Evolutionary conservation across 2,329 filamentous ascomycete species (phyloP).

Genomic region (Diaporthe sp.): DNA sequence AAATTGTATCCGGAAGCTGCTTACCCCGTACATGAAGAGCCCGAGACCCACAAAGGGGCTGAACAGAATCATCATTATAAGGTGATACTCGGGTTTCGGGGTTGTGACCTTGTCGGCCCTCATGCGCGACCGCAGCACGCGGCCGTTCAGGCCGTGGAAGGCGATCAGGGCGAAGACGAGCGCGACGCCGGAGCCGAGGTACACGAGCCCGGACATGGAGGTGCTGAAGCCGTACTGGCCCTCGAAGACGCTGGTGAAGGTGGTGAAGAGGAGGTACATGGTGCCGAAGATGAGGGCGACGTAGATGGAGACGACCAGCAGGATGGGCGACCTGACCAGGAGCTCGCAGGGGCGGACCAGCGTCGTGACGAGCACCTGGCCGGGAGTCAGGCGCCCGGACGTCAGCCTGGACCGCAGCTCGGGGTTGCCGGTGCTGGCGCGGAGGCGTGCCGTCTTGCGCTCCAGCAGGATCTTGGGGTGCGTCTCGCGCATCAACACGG

Average conservation of each 20-base stretch:
- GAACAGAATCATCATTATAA: constrained; percentile 59
- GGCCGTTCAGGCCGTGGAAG: constrained; percentile 1
- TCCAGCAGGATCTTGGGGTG: constrained; percentile 57
- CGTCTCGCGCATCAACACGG: constrained; percentile 58
- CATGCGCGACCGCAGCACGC: constrained; percentile 18
- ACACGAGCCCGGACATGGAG: constrained; percentile 54
- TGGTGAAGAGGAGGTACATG: constrained; percentile 56
- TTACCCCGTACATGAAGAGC: constrained; percentile 60
- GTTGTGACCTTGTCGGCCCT: not conserved
- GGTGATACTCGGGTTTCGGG: constrained; percentile 56
- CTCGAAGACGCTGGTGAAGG: constrained; percentile 56
- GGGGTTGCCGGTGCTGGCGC: constrained; percentile 58
- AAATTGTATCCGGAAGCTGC: no score
- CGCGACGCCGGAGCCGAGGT: constrained; percentile 59
- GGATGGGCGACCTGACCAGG: constrained; percentile 66
- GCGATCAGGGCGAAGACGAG: constrained; percentile 4
- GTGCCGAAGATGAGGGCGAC: constrained; percentile 54
- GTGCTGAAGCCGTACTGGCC: constrained; percentile 51
- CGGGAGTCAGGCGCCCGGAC: not conserved
- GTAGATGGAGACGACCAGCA: constrained; percentile 59
- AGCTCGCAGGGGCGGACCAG: constrained; percentile 58
- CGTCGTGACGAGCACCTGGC: constrained; percentile 29
- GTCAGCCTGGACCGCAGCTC: constrained; percentile 44
- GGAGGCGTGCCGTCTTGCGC: constrained; percentile 57
- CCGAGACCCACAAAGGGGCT: constrained; percentile 58